Evolutionary conservation across 345 rosid genomes (phyloP).

Genomic region (Sapria himalayana): DNA sequence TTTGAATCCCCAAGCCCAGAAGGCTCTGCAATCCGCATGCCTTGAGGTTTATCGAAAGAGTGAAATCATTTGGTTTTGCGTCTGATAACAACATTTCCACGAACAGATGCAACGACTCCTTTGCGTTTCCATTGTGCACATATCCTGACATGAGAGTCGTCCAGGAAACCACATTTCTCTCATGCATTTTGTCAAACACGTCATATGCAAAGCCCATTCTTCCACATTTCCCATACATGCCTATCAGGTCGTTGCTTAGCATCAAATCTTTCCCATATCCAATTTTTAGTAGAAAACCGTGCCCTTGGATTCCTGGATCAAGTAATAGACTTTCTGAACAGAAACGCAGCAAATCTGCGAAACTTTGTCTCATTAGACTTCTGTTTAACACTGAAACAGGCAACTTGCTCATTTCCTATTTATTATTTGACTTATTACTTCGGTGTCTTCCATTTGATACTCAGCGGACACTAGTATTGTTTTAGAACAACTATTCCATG

Average conservation of each 20-base stretch:
- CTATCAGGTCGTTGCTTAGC: constrained; percentile 31
- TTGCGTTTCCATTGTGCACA: constrained; percentile 23
- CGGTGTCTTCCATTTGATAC: too few species aligned
- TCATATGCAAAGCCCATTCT: constrained; percentile 18
- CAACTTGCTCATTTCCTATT: too few species aligned
- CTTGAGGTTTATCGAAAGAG: constrained; percentile 49
- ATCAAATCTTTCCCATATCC: constrained; percentile 25
- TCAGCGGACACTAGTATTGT: too few species aligned
- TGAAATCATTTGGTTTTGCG: constrained; percentile 51
- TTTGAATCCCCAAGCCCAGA: constrained; percentile 32
- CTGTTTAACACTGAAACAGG: too few species aligned
- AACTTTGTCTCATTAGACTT: constrained; percentile 30
- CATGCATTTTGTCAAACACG: constrained; percentile 50
- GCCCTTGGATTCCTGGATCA: constrained; percentile 41
- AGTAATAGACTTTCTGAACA: constrained; percentile 28
- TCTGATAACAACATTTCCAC: constrained; percentile 22
- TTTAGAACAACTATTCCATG: too few species aligned
- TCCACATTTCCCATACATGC: constrained; percentile 43
- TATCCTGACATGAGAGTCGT: constrained; percentile 67
- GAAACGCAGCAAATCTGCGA: constrained; percentile 23
- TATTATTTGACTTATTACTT: too few species aligned
- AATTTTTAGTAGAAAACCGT: constrained; percentile 20
- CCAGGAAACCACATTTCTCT: constrained; percentile 65
- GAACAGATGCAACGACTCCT: constrained; percentile 23
- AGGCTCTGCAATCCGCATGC: constrained; percentile 36